A percentile compares a stretch with the other conserved stretches of the same genome.
phyloP scores from a whole-genome alignment of 192 early-diverging fungal genomes.

The Gigaspora rosea region DNA sequence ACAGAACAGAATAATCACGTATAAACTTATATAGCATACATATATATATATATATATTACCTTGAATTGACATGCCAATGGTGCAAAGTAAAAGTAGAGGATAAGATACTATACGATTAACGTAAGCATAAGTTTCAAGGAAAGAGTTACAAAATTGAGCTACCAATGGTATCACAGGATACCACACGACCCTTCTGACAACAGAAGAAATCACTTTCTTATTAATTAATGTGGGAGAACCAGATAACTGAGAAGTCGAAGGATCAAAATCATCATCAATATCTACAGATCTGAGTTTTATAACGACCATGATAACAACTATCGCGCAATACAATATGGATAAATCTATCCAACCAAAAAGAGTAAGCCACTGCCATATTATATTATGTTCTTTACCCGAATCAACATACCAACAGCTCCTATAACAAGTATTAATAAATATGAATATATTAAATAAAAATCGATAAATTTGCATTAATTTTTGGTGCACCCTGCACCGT shows the following conservation, averaged over 20 bases:
- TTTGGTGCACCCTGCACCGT: too few relatives aligned
- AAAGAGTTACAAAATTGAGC: too few relatives aligned
- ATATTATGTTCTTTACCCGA: background rate
- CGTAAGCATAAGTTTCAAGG: too few relatives aligned
- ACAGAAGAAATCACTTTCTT: background rate
- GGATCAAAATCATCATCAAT: too few relatives aligned
- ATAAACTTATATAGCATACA: background rate
- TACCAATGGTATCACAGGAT: too few relatives aligned
- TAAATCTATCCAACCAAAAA: background rate
- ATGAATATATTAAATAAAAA: background rate
- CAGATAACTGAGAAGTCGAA: too few relatives aligned
- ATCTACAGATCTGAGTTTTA: background rate
- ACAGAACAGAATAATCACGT: background rate
- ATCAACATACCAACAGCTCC: conserved; percentile 10
- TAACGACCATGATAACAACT: background rate
- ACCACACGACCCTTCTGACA: too few relatives aligned
- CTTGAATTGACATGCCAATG: background rate
- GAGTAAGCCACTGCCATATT: conserved; percentile 14
- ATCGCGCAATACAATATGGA: background rate
- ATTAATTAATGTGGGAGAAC: background rate
- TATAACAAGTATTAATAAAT: background rate
- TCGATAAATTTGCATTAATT: too few relatives aligned
- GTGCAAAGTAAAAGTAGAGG: too few relatives aligned
- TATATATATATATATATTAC: background rate
- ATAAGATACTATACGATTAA: too few relatives aligned